phyloP scores from a whole-genome alignment of 805 yeast species.

The Kuraishia floccosa region DNA sequence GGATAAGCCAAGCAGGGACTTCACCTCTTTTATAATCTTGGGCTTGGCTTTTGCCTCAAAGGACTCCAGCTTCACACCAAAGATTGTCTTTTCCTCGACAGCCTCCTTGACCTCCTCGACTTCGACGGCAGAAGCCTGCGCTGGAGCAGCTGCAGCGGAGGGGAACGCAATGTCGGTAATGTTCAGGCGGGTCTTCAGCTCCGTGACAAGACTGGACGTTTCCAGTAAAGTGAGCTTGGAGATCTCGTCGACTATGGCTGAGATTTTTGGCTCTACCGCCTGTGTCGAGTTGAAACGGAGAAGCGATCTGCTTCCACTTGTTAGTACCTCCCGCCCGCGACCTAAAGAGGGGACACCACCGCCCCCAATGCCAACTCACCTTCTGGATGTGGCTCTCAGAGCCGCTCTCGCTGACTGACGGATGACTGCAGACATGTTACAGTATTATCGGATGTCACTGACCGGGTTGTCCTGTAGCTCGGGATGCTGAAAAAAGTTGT shows the following conservation, averaged over 20 bases:
- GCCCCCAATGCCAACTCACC: no score
- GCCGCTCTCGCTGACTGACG: no score
- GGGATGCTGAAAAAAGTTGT: no score
- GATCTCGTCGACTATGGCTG: conserved; percentile 81
- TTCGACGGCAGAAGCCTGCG: conserved; percentile 60
- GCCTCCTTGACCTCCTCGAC: conserved; percentile 17
- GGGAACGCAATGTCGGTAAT: conserved; percentile 91
- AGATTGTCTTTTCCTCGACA: conserved; percentile 32
- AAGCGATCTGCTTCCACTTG: no score
- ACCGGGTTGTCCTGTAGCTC: no score
- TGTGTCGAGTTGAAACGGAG: no score
- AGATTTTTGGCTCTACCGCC: conserved; percentile 76
- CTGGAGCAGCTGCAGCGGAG: conserved; percentile 49
- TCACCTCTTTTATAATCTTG: conserved; percentile 95
- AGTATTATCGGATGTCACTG: no score
- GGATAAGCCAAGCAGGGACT: conserved; percentile 80
- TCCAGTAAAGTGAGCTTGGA: conserved; percentile 85
- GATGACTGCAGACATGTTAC: no score
- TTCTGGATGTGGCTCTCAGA: no score
- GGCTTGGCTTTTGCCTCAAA: conserved; percentile 80
- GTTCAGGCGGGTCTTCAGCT: conserved; percentile 71
- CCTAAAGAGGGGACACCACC: no score
- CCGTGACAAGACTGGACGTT: conserved; percentile 78
- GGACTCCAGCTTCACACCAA: conserved; percentile 28
- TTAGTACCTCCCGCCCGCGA: no score